Base-by-base conservation (phyloP, 148 eudicot species). In the Silene latifolia region DNA sequence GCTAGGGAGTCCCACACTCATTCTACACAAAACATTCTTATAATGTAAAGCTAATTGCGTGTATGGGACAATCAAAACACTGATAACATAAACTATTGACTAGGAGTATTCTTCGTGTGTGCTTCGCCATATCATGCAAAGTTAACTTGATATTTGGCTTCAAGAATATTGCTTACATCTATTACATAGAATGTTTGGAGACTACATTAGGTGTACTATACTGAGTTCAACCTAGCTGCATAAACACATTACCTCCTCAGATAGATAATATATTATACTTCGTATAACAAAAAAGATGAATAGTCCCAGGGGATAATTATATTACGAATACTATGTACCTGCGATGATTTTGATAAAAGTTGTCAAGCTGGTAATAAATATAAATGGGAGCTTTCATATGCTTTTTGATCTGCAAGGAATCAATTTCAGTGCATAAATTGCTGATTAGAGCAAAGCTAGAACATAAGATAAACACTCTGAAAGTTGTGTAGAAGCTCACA, bases 301-400 rank as follows among this genome's bases (percentile, higher is more conserved):
- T 51, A 23, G 24, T 47, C 8, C 27, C 57, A 72, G 2, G 23
- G 8, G 39, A 35, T 2, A 20, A 42, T 4, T 44, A n/a, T 65
- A 24, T 2, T 1, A 63, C 13, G 15, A 11, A 21, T 24, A 67
- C 3, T 32, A 19, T n/a, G 67, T 83, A 92, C 99, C 99, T 89
- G 81, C 99, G 99, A 78, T 96, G 99, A 79, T 96, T 96, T 87
- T 96, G 99, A 80, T 92, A 96, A 80, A 85, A 96, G 76, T 96
- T 96, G 84, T 96, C 99, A 32, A 96, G 97, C 86, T 96, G 97
- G 82, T 96, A 96, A 76, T 96, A 96, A 57, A 92, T 92, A 85
- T 88, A 90, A 47, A 96, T 88, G 32, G 99, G 99, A 54, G 85
- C 83, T 75, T 89, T 86, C 99, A 96, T 96, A 73, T 79, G 62